Evolutionary conservation across 2,329 filamentous ascomycete genomes (phyloP).

Genomic region (Diplodia sapinea): DNA sequence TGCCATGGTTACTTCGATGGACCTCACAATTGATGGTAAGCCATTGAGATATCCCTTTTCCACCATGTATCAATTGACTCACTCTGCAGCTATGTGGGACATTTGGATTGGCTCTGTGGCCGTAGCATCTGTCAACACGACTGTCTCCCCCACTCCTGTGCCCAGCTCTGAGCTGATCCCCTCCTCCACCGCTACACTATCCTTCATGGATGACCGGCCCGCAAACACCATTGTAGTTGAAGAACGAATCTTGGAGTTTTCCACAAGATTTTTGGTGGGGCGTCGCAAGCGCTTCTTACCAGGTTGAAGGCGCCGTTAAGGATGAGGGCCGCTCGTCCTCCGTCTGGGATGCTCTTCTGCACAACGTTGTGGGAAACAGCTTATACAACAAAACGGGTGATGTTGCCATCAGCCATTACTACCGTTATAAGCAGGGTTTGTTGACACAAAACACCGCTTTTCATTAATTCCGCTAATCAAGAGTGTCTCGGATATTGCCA

Average conservation of each 20-base stretch:
- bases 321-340: slow-evolving; percentile 50
- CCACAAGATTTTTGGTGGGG: slow-evolving; percentile 51
- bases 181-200: slow-evolving; percentile 44
- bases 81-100: slow-evolving; percentile 35
- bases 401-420: slow-evolving; percentile 58
- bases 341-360: slow-evolving; percentile 48
- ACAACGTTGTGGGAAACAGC: slow-evolving; percentile 41
- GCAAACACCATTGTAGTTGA: slow-evolving; percentile 39
- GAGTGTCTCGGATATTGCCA: slow-evolving; percentile 44
- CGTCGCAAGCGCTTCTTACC: slow-evolving; percentile 50
- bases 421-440: slow-evolving; percentile 53
- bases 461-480: background rate
- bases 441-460: background rate
- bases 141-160: slow-evolving; percentile 41
- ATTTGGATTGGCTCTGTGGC: slow-evolving; percentile 37
- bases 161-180: slow-evolving; percentile 44
- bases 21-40: slow-evolving; percentile 22
- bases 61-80: background rate
- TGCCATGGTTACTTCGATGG: slow-evolving; percentile 16
- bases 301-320: slow-evolving; percentile 53
- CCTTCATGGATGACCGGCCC: slow-evolving; percentile 42
- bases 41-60: too few species aligned
- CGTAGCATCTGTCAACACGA: slow-evolving; percentile 37
- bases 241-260: slow-evolving; percentile 40
- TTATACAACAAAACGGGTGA: slow-evolving; percentile 52